Evolutionary conservation across 768 basidiomycete genomes (phyloP).

Genomic region (Serendipita sp.): DNA sequence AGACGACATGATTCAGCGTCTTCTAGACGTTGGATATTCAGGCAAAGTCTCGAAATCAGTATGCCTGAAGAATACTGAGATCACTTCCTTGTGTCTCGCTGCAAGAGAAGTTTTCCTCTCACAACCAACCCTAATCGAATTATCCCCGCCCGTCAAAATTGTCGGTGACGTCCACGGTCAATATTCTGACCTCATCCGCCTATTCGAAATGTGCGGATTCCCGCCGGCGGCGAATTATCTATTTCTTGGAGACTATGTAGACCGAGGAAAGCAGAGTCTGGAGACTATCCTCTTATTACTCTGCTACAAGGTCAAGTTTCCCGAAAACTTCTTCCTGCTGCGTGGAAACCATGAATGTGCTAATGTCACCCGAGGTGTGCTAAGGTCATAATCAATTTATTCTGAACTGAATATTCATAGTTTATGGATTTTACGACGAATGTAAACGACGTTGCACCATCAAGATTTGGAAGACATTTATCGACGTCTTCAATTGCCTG

Average conservation of each 20-base stretch:
- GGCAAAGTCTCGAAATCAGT: conserved; percentile 95
- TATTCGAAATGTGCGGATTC: conserved; percentile 99
- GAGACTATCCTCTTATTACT: conserved; percentile 93
- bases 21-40: conserved; percentile 92
- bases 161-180: conserved; percentile 99
- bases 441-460: conserved; percentile 99
- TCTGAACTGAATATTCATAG: conserved; percentile 25
- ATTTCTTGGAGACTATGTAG: conserved; percentile 98
- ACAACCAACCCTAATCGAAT: conserved; percentile 93
- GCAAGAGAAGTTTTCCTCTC: conserved; percentile 91
- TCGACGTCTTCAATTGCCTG: conserved; percentile 98
- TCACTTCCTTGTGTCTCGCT: conserved; percentile 83
- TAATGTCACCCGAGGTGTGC: conserved; percentile 86
- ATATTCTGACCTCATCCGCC: conserved; percentile 92
- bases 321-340: conserved; percentile 96
- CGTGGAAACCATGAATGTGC: conserved; percentile 99
- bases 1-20: conserved; percentile 94
- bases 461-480: conserved; percentile 99
- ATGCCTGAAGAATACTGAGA: conserved; percentile 92
- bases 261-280: conserved; percentile 94
- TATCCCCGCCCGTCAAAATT: conserved; percentile 97
- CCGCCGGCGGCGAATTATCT: conserved; percentile 95
- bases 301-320: conserved; percentile 99
- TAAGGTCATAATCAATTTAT: neutral
- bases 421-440: conserved; percentile 99